Base-by-base conservation (phyloP, 805 yeast genomes). In the Candida nonsorbophila region DNA sequence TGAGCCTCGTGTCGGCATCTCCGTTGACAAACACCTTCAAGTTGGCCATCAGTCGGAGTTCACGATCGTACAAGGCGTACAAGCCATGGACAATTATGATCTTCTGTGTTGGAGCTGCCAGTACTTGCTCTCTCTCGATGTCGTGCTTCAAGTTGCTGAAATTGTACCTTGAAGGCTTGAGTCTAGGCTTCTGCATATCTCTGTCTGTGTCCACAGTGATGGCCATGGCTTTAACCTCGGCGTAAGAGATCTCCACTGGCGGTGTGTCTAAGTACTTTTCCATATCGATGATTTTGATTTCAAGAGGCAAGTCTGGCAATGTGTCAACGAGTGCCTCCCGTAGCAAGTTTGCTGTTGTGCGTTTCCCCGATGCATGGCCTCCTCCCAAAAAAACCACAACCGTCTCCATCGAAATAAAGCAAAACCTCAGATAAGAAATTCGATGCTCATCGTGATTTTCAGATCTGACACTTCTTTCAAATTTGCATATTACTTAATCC, bases 1-100 rank as follows among this genome's bases (percentile, higher is more conserved):
- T 78, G 22, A 88, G 59, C 31, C 96, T 59, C 4, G 82, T 76
- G 52, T 88, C 97, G 1, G 90, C 77, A 53, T 88, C 97, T 37
- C 86, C 72, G 41, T 84, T 92, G 10, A 88, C 67, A 43, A 80
- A 88, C 2, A 88, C 74, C 46, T 76, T 80, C 40, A 87, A 62
- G 1, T 74, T 64, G 0, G 88, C 78, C 45, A 69, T 37, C 7
- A 60, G 59, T 20, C 83, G 55, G 7, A 88, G 52, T 12, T 60
- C 61, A 25, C 59, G 56, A 49, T 84, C 79, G 46, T 75, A 82
- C 14, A 88, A 62, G 0, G 95, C 90, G 47, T 88, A 88, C 12
- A 81, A 59, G 2, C 97, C 97, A 37, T 79, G 79, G 1, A 86
- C 69, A 5, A 87, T 42, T 24, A 52, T 40, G 20, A 62, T 43